These are phyloP conservation scores for Sphagnurus paluster DNA, from an alignment of 1,284 basidiomycete species.

Conservation along the genomic window DNA sequence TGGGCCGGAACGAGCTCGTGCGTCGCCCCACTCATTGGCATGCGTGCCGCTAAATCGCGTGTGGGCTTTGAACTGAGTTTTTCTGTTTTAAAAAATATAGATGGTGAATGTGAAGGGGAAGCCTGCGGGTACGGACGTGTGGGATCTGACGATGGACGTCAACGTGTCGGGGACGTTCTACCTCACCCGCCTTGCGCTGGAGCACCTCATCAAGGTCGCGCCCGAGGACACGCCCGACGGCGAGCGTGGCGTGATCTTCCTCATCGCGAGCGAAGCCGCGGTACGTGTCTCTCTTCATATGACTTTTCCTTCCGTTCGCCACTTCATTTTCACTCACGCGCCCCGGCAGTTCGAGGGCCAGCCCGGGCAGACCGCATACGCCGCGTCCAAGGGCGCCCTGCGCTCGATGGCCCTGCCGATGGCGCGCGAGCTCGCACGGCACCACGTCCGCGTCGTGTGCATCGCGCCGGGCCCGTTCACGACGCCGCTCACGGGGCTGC, in stretches of 20 bases:
- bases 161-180: slow-evolving; percentile 59
- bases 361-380: slow-evolving; percentile 51
- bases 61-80: background rate
- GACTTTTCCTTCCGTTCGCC: background rate
- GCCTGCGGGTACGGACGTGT: slow-evolving; percentile 48
- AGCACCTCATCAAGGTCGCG: slow-evolving; percentile 45
- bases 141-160: slow-evolving; percentile 50
- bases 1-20: slow-evolving; percentile 29
- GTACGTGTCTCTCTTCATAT: slow-evolving; percentile 38
- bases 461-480: slow-evolving; percentile 53
- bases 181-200: slow-evolving; percentile 49
- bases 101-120: slow-evolving; percentile 46
- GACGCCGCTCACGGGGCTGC: slow-evolving; percentile 44
- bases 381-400: slow-evolving; percentile 55
- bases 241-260: slow-evolving; percentile 53
- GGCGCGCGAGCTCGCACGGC: slow-evolving; percentile 51
- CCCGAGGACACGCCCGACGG: slow-evolving; percentile 47
- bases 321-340: background rate
- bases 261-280: slow-evolving; percentile 55
- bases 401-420: slow-evolving; percentile 55
- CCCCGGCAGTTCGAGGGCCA: slow-evolving; percentile 32
- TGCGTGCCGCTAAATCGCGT: background rate
- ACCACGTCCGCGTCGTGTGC: slow-evolving; percentile 52
- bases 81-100: slow-evolving; percentile 37
- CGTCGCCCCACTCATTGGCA: background rate